phyloP scores from a whole-genome alignment of 2,329 filamentous ascomycete genomes.

The Botryotinia convoluta region DNA sequence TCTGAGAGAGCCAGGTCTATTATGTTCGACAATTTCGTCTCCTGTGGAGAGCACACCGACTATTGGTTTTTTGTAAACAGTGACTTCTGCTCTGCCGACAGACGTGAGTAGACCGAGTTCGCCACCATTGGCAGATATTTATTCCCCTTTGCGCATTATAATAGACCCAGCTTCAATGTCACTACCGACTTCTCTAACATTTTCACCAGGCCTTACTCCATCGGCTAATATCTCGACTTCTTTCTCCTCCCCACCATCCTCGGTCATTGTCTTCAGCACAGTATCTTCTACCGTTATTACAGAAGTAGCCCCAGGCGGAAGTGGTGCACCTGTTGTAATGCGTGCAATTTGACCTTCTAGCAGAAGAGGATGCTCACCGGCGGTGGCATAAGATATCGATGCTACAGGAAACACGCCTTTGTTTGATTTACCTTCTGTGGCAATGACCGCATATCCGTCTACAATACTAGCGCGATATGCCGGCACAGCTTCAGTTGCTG shows the following conservation, averaged over 20 bases:
- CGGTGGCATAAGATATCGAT: constrained; percentile 80
- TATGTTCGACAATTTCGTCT: constrained; percentile 84
- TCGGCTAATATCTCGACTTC: constrained; percentile 83
- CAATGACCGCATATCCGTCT: constrained; percentile 88
- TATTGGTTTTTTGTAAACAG: constrained; percentile 71
- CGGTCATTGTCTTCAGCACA: constrained; percentile 67
- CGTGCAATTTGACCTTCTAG: constrained; percentile 75
- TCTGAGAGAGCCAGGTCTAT: constrained; percentile 58
- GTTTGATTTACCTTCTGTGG: constrained; percentile 56
- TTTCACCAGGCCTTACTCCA: constrained; percentile 73
- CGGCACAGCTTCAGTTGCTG: constrained; percentile 77
- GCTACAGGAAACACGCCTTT: constrained; percentile 84
- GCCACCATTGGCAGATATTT: constrained; percentile 82
- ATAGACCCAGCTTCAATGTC: constrained; percentile 69
- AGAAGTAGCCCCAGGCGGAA: constrained; percentile 83
- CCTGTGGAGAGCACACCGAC: constrained; percentile 90
- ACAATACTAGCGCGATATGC: constrained; percentile 96
- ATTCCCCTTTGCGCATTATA: constrained; percentile 74
- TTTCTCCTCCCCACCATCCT: constrained; percentile 79
- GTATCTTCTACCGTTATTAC: constrained; percentile 99
- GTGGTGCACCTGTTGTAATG: constrained; percentile 90
- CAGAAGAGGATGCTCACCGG: constrained; percentile 63
- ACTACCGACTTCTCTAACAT: constrained; percentile 86
- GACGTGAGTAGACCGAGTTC: constrained; percentile 89
- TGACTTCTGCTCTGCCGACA: constrained; percentile 70